A percentile compares a stretch with the other conserved stretches of the same genome.
Evolutionary conservation across 2,329 filamentous ascomycete species (phyloP).

Genomic region (Trichoderma oligosporum): DNA sequence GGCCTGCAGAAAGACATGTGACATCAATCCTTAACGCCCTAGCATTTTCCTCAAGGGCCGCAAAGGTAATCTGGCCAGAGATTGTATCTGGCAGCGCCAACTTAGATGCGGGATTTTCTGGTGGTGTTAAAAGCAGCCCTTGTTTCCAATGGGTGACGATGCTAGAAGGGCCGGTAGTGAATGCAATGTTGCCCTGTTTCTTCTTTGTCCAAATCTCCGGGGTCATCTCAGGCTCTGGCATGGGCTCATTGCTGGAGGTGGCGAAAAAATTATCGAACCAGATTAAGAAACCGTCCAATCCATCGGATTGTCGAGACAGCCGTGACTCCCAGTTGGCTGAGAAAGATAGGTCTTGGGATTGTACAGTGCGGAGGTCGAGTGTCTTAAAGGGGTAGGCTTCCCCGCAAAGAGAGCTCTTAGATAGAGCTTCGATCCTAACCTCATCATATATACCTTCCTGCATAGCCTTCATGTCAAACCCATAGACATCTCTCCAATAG

Average conservation of each 20-base stretch:
- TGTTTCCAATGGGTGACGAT: slow-evolving; percentile 89
- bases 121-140: slow-evolving; percentile 67
- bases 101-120: slow-evolving; percentile 44
- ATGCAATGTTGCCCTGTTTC: slow-evolving; percentile 63
- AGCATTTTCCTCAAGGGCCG: slow-evolving; percentile 65
- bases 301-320: slow-evolving; percentile 58
- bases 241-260: slow-evolving; percentile 51
- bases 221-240: slow-evolving; percentile 50
- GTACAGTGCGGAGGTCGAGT: slow-evolving; percentile 72
- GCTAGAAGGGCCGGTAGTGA: slow-evolving; percentile 78
- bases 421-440: slow-evolving; percentile 71
- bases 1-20: slow-evolving; percentile 52
- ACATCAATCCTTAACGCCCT: slow-evolving; percentile 63
- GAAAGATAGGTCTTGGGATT: slow-evolving; percentile 71
- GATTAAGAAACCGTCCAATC: slow-evolving; percentile 80
- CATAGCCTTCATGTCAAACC: slow-evolving; percentile 93
- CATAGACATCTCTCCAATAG: slow-evolving; percentile 92
- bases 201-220: slow-evolving; percentile 60
- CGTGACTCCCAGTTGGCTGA: slow-evolving; percentile 61
- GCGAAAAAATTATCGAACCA: slow-evolving; percentile 97
- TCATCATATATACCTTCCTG: slow-evolving; percentile 77
- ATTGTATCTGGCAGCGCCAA: slow-evolving; percentile 56
- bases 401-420: slow-evolving; percentile 56
- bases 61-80: slow-evolving; percentile 65
- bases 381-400: slow-evolving; percentile 64